Evolutionary conservation across 805 yeast species (phyloP).

Genomic region (Saturnispora sanitii): DNA sequence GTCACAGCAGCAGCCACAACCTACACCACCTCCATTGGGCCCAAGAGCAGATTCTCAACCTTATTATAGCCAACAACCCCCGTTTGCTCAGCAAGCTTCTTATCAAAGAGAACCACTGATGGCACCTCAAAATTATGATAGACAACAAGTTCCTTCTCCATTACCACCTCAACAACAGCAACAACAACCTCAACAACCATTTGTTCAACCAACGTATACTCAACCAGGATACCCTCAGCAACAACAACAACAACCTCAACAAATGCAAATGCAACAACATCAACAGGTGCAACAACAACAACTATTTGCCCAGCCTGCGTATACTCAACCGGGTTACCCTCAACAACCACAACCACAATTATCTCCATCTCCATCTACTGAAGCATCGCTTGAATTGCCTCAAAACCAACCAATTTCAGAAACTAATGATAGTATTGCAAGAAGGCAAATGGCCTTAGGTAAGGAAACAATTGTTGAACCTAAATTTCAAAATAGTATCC

Average conservation of each 20-base stretch:
- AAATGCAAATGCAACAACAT: not conserved
- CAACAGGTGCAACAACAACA: slow-evolving; percentile 2
- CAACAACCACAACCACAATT: not conserved
- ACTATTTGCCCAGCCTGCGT: slow-evolving; percentile 1
- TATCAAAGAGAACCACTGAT: no score
- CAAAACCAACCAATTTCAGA: no score
- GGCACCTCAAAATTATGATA: not conserved
- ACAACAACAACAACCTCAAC: slow-evolving; percentile 5
- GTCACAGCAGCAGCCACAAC: slow-evolving; percentile 7
- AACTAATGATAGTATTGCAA: slow-evolving; percentile 5
- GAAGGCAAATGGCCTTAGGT: slow-evolving; percentile 12
- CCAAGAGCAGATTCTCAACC: not conserved
- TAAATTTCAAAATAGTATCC: slow-evolving; percentile 20
- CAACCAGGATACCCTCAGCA: not conserved
- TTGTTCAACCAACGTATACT: slow-evolving; percentile 1
- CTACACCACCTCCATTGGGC: slow-evolving; percentile 8
- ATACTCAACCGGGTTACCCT: not conserved
- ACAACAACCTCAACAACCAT: slow-evolving; percentile 9
- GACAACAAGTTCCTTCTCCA: slow-evolving; percentile 7
- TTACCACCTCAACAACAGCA: slow-evolving; percentile 7
- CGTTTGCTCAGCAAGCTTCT: no score
- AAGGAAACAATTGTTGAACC: slow-evolving; percentile 21
- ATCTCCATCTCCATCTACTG: not conserved
- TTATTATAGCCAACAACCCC: no score
- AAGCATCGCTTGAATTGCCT: not conserved